Evolutionary conservation across 768 basidiomycete species (phyloP).

Genomic region (Pisolithus marmoratus): DNA sequence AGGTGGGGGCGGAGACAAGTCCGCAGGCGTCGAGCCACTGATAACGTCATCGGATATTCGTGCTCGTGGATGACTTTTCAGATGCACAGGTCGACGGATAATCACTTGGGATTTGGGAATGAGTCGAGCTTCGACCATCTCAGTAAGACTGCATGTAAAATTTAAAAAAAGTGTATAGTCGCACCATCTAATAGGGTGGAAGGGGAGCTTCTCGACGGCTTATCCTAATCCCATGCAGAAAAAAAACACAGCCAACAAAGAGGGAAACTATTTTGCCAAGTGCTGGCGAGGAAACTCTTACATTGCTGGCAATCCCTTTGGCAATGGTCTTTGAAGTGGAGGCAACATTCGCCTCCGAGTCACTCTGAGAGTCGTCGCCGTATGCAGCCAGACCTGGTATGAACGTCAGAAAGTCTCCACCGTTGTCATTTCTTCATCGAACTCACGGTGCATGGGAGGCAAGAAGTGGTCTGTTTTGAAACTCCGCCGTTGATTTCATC

Average conservation of each 20-base stretch:
- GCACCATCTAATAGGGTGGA: conserved; percentile 25
- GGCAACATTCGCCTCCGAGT: conserved; percentile 40
- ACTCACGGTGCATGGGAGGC: conserved; percentile 28
- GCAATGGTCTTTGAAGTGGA: conserved; percentile 20
- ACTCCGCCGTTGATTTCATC: conserved; percentile 14
- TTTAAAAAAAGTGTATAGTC: conserved; percentile 1
- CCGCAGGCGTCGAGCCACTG: conserved; percentile 11
- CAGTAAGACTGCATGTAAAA: neutral
- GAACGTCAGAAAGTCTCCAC: neutral
- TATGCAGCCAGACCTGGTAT: conserved; percentile 56
- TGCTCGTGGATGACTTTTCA: conserved; percentile 44
- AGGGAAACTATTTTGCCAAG: conserved; percentile 50
- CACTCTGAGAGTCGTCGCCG: conserved; percentile 59
- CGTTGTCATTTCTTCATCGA: conserved; percentile 1
- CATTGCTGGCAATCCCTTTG: conserved; percentile 30
- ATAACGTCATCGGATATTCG: conserved; percentile 44
- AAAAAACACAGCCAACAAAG: conserved; percentile 48
- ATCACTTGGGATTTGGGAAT: conserved; percentile 52
- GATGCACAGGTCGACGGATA: conserved; percentile 46
- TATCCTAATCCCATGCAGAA: conserved; percentile 63
- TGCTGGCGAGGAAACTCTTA: conserved; percentile 49
- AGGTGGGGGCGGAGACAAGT: conserved; percentile 4
- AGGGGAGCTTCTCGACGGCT: conserved; percentile 35
- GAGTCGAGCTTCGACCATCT: conserved; percentile 30
- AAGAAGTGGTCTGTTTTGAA: conserved; percentile 12